Evolutionary conservation across 2,329 filamentous ascomycete species (phyloP).

Genomic region (Trichoderma oligosporum): DNA sequence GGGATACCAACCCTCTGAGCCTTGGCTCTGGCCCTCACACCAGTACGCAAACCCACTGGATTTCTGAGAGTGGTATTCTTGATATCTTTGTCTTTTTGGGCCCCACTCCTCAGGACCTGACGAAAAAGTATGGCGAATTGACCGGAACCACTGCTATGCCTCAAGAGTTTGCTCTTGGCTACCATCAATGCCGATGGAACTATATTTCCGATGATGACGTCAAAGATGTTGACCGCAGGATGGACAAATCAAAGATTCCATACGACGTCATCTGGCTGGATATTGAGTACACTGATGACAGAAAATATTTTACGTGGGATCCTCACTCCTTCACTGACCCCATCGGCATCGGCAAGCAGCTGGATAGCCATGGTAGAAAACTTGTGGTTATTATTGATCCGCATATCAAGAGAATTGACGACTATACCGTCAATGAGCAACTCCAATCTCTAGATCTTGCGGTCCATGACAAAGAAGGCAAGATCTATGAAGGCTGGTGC

Average conservation of each 20-base stretch:
- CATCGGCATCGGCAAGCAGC: constrained; percentile 79
- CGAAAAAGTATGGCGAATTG: constrained; percentile 78
- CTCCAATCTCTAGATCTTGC: constrained; percentile 79
- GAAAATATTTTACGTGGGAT: constrained; percentile 99
- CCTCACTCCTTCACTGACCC: constrained; percentile 82
- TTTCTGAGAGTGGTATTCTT: constrained; percentile 84
- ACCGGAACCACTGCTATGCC: constrained; percentile 90
- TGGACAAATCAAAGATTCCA: constrained; percentile 91
- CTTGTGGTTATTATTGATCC: constrained; percentile 94
- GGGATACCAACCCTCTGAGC: constrained; percentile 69
- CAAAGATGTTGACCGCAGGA: constrained; percentile 91
- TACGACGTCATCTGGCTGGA: constrained; percentile 99
- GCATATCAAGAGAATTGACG: constrained; percentile 88
- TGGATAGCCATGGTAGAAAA: constrained; percentile 81
- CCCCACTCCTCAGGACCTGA: constrained; percentile 77
- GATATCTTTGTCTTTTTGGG: constrained; percentile 95
- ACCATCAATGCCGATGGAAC: constrained; percentile 99
- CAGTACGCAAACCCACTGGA: constrained; percentile 90
- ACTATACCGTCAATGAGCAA: constrained; percentile 73
- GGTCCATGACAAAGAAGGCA: constrained; percentile 84
- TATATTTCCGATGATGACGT: constrained; percentile 97
- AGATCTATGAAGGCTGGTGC: constrained; percentile 94
- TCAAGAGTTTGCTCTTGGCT: constrained; percentile 85
- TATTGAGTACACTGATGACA: constrained; percentile 93
- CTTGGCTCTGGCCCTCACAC: constrained; percentile 66